Conservation (phyloP, 2,329 filamentous ascomycete genomes). For the Fusarium illudens region DNA sequence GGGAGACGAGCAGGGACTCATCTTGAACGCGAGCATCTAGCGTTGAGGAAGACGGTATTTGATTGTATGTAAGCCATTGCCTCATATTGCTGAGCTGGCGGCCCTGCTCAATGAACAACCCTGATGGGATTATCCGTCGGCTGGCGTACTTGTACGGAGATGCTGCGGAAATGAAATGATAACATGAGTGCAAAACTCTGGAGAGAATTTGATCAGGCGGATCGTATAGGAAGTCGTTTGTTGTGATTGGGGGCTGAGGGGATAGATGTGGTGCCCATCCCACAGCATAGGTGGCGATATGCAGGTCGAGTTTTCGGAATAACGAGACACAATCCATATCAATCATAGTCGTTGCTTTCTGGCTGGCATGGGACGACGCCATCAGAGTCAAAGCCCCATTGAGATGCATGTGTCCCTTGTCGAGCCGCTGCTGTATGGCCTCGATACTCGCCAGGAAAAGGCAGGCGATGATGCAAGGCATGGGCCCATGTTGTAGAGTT, state of each 20-base stretch:
- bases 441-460: slow-evolving; percentile 24
- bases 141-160: slow-evolving; percentile 27
- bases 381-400: slow-evolving; percentile 20
- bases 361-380: slow-evolving; percentile 11
- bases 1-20: slow-evolving; percentile 23
- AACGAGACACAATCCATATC: slow-evolving; percentile 16
- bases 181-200: slow-evolving; percentile 16
- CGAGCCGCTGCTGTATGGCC: slow-evolving; percentile 20
- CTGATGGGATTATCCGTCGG: slow-evolving; percentile 11
- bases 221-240: background rate
- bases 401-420: slow-evolving; percentile 15
- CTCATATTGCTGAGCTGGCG: slow-evolving; percentile 24
- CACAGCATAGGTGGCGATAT: slow-evolving; percentile 29
- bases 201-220: slow-evolving; percentile 9
- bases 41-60: background rate
- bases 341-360: background rate
- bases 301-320: slow-evolving; percentile 30
- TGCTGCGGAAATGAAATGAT: slow-evolving; percentile 25
- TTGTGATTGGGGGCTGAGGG: background rate
- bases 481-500: slow-evolving; percentile 3
- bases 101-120: slow-evolving; percentile 35
- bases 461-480: slow-evolving; percentile 31
- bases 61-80: slow-evolving; percentile 24
- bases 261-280: slow-evolving; percentile 19
- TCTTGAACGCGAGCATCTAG: background rate